phyloP scores from a whole-genome alignment of 2,329 filamentous ascomycete genomes.

The Orbilia ellipsospora region DNA sequence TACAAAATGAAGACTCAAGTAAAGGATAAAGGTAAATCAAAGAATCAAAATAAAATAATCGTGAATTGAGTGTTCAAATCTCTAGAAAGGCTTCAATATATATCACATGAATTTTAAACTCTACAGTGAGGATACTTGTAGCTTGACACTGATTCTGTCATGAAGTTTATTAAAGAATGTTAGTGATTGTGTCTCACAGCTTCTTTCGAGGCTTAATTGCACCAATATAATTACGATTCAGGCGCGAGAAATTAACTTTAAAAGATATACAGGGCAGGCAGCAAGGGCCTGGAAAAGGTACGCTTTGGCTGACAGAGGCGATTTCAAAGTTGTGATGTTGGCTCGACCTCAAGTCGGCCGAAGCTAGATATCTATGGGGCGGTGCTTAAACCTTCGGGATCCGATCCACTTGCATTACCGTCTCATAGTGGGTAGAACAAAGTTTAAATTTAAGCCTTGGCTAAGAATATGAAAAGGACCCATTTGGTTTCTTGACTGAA shows the following conservation, averaged over 20 bases:
- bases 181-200: background rate
- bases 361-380: too few species aligned
- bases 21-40: background rate
- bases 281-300: too few species aligned
- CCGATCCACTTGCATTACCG: background rate
- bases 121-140: too few species aligned
- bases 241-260: too few species aligned
- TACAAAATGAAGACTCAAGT: background rate
- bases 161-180: background rate
- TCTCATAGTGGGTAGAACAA: background rate
- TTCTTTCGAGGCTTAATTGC: too few species aligned
- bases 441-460: background rate
- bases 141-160: background rate
- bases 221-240: too few species aligned
- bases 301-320: too few species aligned
- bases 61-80: background rate
- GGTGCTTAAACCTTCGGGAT: background rate
- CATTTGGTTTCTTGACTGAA: background rate
- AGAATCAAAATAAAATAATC: background rate
- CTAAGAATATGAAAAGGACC: background rate
- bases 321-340: too few species aligned
- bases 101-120: background rate
- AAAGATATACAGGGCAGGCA: too few species aligned
- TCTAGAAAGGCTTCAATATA: background rate
- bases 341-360: too few species aligned